A percentile compares a stretch with the other conserved stretches of the same genome.
Conservation (phyloP, 129 eudicot species). For the Flaveria bidentis region DNA sequence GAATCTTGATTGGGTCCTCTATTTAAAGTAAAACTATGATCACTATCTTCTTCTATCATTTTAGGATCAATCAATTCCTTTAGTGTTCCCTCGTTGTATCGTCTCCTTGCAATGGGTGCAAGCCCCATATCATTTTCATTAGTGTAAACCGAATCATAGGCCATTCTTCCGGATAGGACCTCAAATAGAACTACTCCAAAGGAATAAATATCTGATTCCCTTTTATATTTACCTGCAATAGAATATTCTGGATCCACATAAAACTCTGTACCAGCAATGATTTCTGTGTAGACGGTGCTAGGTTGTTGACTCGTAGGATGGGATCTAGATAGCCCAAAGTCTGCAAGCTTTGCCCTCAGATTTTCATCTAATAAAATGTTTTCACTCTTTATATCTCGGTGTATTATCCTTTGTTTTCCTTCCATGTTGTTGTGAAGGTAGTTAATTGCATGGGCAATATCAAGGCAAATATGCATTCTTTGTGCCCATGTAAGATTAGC, state of each 20-base stretch:
- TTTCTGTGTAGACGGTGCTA: not conserved
- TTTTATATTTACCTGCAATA: not conserved
- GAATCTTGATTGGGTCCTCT: not conserved
- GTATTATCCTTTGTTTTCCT: not conserved
- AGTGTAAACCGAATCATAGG: not conserved
- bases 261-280: not conserved
- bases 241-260: not conserved
- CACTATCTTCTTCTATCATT: not conserved
- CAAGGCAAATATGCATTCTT: slow-evolving; percentile 2
- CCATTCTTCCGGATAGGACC: not conserved
- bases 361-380: not conserved
- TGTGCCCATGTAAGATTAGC: not conserved
- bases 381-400: slow-evolving; percentile 11
- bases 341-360: not conserved
- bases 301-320: not conserved
- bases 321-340: slow-evolving; percentile 5
- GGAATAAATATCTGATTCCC: not conserved
- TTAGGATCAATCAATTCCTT: not conserved
- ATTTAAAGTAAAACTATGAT: not conserved
- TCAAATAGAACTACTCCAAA: slow-evolving; percentile 8
- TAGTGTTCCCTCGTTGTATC: not conserved
- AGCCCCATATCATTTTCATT: not conserved
- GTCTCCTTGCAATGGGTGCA: not conserved
- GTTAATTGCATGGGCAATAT: not conserved
- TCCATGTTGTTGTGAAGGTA: not conserved